phyloP scores from a whole-genome alignment of 352 stramenopile species.

The Globisporangium barbulae region DNA sequence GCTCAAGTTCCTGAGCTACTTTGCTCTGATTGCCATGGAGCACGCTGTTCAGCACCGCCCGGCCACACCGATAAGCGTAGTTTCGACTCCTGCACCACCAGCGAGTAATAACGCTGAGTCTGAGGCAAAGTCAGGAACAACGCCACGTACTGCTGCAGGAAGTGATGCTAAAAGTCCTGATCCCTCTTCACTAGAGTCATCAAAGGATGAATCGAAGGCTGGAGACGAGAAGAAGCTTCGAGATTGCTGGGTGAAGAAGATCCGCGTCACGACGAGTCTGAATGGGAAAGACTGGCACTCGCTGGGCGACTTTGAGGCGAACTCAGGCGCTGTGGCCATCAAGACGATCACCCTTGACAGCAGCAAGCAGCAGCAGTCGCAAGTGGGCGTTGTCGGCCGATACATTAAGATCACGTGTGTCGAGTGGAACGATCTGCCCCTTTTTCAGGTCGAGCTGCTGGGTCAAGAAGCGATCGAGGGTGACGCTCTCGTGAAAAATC shows the following conservation, averaged over 20 bases:
- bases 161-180: not conserved
- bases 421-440: constrained; percentile 55
- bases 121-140: not conserved
- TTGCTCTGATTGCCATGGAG: constrained; percentile 54
- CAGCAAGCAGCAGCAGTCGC: constrained; percentile 13
- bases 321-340: constrained; percentile 30
- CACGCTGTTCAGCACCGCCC: constrained; percentile 36
- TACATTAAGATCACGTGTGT: constrained; percentile 65
- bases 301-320: constrained; percentile 62
- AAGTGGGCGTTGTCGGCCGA: constrained; percentile 28
- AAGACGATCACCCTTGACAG: constrained; percentile 31
- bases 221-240: constrained; percentile 8
- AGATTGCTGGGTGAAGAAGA: constrained; percentile 58
- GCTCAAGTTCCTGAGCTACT: constrained; percentile 71
- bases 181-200: not conserved
- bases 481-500: constrained; percentile 34
- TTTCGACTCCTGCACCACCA: not conserved
- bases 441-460: constrained; percentile 68
- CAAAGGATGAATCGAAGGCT: not conserved
- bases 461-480: constrained; percentile 57
- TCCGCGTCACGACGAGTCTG: constrained; percentile 58
- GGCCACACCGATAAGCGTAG: not conserved
- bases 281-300: constrained; percentile 56
- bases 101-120: not conserved
- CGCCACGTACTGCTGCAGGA: not conserved